Evolutionary conservation across 164 flowering plant species (phyloP).

Genomic region (Platanus orientalis): DNA sequence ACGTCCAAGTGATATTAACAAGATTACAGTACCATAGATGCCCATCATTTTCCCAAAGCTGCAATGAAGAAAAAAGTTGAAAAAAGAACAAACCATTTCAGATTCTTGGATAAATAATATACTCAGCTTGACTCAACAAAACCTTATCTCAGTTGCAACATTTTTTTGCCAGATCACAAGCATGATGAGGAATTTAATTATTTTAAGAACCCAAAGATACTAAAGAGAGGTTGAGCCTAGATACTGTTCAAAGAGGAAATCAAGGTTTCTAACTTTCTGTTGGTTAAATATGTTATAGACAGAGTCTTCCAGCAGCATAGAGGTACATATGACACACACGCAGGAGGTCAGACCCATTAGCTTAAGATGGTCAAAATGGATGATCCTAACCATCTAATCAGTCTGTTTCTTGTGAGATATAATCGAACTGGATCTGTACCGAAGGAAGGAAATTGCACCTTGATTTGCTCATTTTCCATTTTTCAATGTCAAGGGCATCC

Average conservation of each 20-base stretch:
- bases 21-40: slow-evolving; percentile 34
- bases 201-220: too few relatives aligned
- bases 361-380: neutral
- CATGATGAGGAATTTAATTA: too few relatives aligned
- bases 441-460: slow-evolving; percentile 31
- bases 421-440: neutral
- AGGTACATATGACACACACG: too few relatives aligned
- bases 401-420: neutral
- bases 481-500: slow-evolving; percentile 83
- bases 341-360: neutral
- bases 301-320: too few relatives aligned
- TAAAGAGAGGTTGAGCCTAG: too few relatives aligned
- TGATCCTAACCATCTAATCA: neutral
- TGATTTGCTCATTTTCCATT: slow-evolving; percentile 66
- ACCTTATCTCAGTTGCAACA: too few relatives aligned
- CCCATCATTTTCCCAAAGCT: slow-evolving; percentile 47
- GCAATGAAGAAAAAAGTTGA: slow-evolving; percentile 15
- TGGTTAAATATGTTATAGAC: too few relatives aligned
- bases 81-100: neutral
- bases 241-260: too few relatives aligned
- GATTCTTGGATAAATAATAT: neutral
- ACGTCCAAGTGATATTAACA: slow-evolving; percentile 64
- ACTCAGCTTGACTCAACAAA: too few relatives aligned
- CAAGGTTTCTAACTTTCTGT: too few relatives aligned
- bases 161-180: too few relatives aligned